These are phyloP conservation scores for Fraxinus baroniana DNA, from an alignment of 305 asterid genomes.

Conservation along the genomic window DNA sequence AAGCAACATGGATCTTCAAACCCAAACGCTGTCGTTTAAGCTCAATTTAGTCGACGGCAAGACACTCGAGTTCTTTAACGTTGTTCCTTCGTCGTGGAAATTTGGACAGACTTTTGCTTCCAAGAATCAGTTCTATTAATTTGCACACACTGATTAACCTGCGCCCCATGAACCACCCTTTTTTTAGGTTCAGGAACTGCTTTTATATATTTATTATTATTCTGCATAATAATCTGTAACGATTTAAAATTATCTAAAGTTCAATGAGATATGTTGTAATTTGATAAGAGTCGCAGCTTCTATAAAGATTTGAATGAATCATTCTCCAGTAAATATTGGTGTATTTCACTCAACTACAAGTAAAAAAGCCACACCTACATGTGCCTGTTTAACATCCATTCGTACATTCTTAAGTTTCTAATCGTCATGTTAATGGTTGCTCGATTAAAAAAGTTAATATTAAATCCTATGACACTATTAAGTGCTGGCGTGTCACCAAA, in stretches of 20 bases:
- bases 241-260: neutral
- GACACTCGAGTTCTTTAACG: conserved; percentile 38
- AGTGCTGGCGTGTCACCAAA: neutral
- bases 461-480: neutral
- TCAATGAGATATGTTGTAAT: neutral
- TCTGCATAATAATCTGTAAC: neutral
- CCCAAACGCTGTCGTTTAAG: conserved; percentile 56
- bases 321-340: too few species aligned
- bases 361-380: too few species aligned
- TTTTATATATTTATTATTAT: neutral
- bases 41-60: conserved; percentile 43
- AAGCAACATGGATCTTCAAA: conserved; percentile 39
- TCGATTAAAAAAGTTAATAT: neutral
- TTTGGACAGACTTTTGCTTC: conserved; percentile 75
- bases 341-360: too few species aligned
- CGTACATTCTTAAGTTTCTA: neutral
- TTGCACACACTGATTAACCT: neutral
- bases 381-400: too few species aligned
- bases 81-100: conserved; percentile 63
- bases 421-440: neutral
- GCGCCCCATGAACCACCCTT: conserved; percentile 19
- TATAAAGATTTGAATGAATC: too few species aligned
- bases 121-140: conserved; percentile 39
- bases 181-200: conserved; percentile 18
- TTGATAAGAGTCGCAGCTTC: too few species aligned